Base-by-base conservation (phyloP, 1,284 basidiomycete genomes). In the Xanthoconium separans region DNA sequence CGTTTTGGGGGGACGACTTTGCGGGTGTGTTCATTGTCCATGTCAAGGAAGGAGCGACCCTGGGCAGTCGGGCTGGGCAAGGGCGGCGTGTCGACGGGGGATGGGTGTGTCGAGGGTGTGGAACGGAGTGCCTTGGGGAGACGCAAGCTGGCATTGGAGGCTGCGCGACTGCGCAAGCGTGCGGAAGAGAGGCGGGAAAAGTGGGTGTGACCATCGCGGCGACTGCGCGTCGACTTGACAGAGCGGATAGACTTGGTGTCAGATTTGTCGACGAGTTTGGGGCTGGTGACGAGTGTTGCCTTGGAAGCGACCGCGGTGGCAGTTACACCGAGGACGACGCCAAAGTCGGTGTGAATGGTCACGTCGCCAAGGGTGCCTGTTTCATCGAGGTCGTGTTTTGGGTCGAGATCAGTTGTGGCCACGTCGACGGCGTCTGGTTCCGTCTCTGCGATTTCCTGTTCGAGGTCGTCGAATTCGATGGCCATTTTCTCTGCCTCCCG, bases 401-500 rank as follows among this genome's bases (percentile, higher is more conserved):
- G 9, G 1, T 22, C 16, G 1, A 39, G 7, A 41, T 3, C 16
- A 24, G 24, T 24, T 24, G 24, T 3, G 6, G 24, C 24, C 24
- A 24, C 24, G 24, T 24, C 24, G 24, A 24, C 6, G 24, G 24
- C 24, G 6, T 73, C 70, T 30, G 51, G 22, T 18, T 56, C 53
- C 20, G 48, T 53, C 20, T 60, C 65, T 50, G 40, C 56, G n/a
- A 67, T 72, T 12, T 68, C 71, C 29, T 76, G 66, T 11, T 70
- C 72, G 60, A 57, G 72, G 46, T 82, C 79, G 63, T 89, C 85
- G 61, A 89, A 77, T 65, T 89, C 86, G 49, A 74, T 68, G 3
- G 88, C 89, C 59, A 90, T 74, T 40, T 79, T 80, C 61, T 89
- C 84, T 2, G 89, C 89, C 56, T 85, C 82, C 44, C 77, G 77